A percentile compares a stretch with the other conserved stretches of the same genome.
Conservation (phyloP, 345 rosid species). For the Gossypium thurberi region DNA sequence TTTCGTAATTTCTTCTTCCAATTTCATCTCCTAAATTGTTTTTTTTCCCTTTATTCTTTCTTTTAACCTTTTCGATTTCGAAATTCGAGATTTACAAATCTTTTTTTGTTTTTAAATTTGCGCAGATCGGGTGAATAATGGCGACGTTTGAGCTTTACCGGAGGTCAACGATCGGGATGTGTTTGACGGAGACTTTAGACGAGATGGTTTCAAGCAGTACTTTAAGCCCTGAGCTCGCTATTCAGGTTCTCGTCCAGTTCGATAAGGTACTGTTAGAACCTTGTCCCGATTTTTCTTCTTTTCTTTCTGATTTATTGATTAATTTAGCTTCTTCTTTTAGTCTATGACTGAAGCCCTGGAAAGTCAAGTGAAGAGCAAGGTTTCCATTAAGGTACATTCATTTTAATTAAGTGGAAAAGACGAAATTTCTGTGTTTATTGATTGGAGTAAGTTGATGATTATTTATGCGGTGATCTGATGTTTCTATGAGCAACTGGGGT, state of each 20-base stretch:
- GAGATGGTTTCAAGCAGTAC: slow-evolving; percentile 96
- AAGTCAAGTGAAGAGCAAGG: slow-evolving; percentile 88
- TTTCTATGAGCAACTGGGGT: neutral
- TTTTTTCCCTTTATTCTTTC: neutral
- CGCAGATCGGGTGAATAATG: slow-evolving; percentile 45
- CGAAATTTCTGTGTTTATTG: neutral
- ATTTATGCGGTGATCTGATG: neutral
- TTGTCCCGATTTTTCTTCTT: neutral
- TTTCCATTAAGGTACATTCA: slow-evolving; percentile 58
- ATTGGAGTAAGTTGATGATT: neutral
- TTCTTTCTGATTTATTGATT: neutral
- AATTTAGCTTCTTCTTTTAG: slow-evolving; percentile 24
- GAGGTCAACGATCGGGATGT: slow-evolving; percentile 96
- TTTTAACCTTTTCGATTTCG: neutral
- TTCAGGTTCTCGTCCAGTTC: slow-evolving; percentile 94
- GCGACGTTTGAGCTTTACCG: slow-evolving; percentile 98
- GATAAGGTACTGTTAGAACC: slow-evolving; percentile 56
- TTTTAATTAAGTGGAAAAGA: neutral
- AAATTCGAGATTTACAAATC: neutral
- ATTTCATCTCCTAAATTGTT: neutral
- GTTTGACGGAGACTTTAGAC: slow-evolving; percentile 90
- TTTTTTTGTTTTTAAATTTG: neutral
- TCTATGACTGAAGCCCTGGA: slow-evolving; percentile 98
- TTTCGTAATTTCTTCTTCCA: slow-evolving; percentile 20
- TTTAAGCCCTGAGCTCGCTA: slow-evolving; percentile 89